phyloP scores from a whole-genome alignment of 2,329 filamentous ascomycete species.

The Alternaria postmessia region DNA sequence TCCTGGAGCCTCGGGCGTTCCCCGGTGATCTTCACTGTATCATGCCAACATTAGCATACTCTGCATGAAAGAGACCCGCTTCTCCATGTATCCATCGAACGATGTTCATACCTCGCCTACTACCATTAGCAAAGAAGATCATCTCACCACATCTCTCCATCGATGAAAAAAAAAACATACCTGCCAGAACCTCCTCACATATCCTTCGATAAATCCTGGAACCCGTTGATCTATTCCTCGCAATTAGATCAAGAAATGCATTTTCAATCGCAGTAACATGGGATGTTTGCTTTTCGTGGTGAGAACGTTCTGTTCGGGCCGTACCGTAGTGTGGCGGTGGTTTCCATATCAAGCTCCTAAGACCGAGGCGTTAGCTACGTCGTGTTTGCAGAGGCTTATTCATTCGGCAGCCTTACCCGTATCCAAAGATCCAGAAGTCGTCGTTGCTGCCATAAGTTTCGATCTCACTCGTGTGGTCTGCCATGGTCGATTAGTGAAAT shows the following conservation, averaged over 20 bases:
- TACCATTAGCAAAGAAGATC: neutral
- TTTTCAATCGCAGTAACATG: neutral
- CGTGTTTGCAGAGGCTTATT: neutral
- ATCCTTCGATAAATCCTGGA: slow-evolving; percentile 90
- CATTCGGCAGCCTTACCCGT: slow-evolving; percentile 69
- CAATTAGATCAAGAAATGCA: neutral
- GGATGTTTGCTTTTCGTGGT: neutral
- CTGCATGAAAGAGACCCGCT: neutral
- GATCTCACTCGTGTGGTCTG: slow-evolving; percentile 40
- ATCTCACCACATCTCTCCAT: neutral
- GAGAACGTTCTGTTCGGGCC: slow-evolving; percentile 1
- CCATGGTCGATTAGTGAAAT: slow-evolving; percentile 22
- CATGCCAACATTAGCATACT: slow-evolving; percentile 12
- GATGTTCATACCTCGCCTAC: slow-evolving; percentile 47
- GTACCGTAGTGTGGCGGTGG: slow-evolving; percentile 94
- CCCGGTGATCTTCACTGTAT: slow-evolving; percentile 87
- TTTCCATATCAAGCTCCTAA: slow-evolving; percentile 95
- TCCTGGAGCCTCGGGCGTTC: slow-evolving; percentile 85
- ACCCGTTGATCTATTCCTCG: slow-evolving; percentile 83
- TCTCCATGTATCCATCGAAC: neutral
- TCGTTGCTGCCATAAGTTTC: slow-evolving; percentile 52
- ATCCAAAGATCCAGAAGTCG: slow-evolving; percentile 97
- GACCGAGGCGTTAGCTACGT: slow-evolving; percentile 1
- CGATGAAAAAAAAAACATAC: slow-evolving; percentile 60
- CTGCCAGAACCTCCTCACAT: slow-evolving; percentile 98